A percentile compares a stretch with the other conserved stretches of the same genome.
Evolutionary conservation across 192 early-diverging fungal species (phyloP).

Genomic region (Phlyctochytrium arcticum): DNA sequence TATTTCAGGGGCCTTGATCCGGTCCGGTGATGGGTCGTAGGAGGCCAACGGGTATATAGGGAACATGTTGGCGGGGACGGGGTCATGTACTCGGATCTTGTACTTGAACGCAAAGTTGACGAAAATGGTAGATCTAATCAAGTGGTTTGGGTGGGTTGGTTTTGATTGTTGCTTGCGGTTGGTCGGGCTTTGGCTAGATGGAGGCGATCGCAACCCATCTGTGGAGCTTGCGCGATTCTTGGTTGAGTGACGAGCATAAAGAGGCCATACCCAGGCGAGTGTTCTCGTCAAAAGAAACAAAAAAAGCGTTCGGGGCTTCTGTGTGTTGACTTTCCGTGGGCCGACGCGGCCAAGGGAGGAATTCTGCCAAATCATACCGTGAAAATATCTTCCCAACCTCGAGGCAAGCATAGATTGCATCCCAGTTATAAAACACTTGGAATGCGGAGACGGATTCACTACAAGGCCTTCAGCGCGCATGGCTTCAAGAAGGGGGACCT

Average conservation of each 20-base stretch:
- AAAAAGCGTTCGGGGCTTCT: background rate
- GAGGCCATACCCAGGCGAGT: background rate
- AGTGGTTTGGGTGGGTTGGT: background rate
- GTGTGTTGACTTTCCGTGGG: background rate
- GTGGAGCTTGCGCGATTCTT: background rate
- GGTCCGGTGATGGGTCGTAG: background rate
- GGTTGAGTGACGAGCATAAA: background rate
- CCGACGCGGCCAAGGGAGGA: too few relatives aligned
- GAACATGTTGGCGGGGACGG: background rate
- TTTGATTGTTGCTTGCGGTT: background rate
- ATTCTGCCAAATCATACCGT: too few relatives aligned
- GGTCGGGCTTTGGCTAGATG: background rate
- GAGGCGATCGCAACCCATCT: background rate
- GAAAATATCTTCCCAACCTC: too few relatives aligned
- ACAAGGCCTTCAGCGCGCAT: too few relatives aligned
- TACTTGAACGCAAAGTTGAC: background rate
- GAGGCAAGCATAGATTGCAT: too few relatives aligned
- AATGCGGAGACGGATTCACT: too few relatives aligned
- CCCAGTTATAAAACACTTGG: too few relatives aligned
- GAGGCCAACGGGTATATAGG: background rate
- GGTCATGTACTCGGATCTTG: background rate
- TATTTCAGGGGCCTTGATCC: background rate
- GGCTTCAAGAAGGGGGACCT: too few relatives aligned
- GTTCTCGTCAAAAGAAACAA: background rate
- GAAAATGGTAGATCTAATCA: background rate